A percentile compares a stretch with the other conserved stretches of the same genome.
phyloP scores from a whole-genome alignment of 148 eudicot genomes.

The Cornus suecica region DNA sequence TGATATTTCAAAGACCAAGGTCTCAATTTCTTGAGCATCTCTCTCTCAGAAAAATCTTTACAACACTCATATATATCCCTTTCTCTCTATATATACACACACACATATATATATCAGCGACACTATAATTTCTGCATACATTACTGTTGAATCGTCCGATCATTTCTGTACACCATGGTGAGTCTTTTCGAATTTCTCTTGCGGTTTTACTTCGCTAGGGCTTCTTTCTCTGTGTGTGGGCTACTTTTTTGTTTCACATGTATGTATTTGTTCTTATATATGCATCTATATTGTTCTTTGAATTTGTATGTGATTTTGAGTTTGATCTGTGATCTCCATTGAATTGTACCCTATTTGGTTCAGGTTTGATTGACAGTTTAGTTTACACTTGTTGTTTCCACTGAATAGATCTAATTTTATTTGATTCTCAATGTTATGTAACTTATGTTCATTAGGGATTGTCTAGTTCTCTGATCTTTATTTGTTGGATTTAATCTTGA shows the following conservation, averaged over 20 bases:
- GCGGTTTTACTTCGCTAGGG: neutral
- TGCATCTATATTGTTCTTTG: neutral
- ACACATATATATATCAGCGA: neutral
- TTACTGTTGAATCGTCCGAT: neutral
- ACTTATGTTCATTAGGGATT: neutral
- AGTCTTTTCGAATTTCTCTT: neutral
- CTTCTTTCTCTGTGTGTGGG: neutral
- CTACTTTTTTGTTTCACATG: neutral
- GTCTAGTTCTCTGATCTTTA: neutral
- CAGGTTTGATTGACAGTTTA: neutral
- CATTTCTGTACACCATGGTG: conserved; percentile 11
- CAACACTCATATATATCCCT: neutral
- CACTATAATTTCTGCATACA: neutral
- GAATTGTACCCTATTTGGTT: neutral
- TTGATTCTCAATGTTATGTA: neutral
- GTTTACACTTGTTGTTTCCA: neutral
- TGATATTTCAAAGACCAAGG: neutral
- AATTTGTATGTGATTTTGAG: neutral
- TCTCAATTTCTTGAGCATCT: neutral
- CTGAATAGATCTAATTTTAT: neutral
- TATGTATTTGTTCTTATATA: neutral
- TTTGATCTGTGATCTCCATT: neutral
- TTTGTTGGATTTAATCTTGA: neutral
- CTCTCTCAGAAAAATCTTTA: neutral
- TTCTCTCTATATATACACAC: neutral